Conservation (phyloP, 1,284 basidiomycete genomes). For the Afroboletus lepidellus region DNA sequence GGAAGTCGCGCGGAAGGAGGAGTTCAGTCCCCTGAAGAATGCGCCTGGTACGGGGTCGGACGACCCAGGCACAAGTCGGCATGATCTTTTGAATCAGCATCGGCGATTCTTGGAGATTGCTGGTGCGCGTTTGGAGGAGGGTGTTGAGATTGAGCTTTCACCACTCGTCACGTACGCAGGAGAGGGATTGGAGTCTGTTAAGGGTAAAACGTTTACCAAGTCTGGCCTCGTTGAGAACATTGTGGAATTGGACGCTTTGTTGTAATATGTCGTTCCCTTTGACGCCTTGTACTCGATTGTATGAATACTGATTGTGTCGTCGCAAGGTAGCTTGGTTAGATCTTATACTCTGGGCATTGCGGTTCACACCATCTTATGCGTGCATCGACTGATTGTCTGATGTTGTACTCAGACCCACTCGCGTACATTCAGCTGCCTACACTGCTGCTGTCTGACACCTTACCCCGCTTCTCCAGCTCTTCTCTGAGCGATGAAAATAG, state of each 20-base stretch:
- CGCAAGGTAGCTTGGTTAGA: constrained; percentile 3
- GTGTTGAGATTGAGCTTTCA: constrained; percentile 87
- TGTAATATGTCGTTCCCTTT: constrained; percentile 21
- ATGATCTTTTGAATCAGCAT: constrained; percentile 91
- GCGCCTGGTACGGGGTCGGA: constrained; percentile 94
- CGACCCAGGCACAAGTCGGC: constrained; percentile 85
- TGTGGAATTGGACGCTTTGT: constrained; percentile 51
- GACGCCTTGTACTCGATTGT: constrained; percentile 34
- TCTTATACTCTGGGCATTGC: background rate
- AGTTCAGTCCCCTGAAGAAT: constrained; percentile 98
- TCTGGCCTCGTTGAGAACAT: constrained; percentile 49
- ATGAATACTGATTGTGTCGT: constrained; percentile 15
- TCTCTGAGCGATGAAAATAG: constrained; percentile 76
- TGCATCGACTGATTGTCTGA: constrained; percentile 7
- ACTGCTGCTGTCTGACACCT: constrained; percentile 44
- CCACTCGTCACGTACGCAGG: constrained; percentile 89
- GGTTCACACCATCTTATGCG: background rate
- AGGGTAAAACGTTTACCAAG: constrained; percentile 75
- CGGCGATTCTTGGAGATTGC: constrained; percentile 78
- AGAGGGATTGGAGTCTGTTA: constrained; percentile 81
- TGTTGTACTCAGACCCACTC: constrained; percentile 12
- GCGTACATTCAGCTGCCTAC: constrained; percentile 45
- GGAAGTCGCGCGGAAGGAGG: constrained; percentile 86
- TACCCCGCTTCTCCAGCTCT: constrained; percentile 69
- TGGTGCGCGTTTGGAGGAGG: constrained; percentile 71